Evolutionary conservation across 140 eudicot species (phyloP).

Genomic region (Cichorium intybus): DNA sequence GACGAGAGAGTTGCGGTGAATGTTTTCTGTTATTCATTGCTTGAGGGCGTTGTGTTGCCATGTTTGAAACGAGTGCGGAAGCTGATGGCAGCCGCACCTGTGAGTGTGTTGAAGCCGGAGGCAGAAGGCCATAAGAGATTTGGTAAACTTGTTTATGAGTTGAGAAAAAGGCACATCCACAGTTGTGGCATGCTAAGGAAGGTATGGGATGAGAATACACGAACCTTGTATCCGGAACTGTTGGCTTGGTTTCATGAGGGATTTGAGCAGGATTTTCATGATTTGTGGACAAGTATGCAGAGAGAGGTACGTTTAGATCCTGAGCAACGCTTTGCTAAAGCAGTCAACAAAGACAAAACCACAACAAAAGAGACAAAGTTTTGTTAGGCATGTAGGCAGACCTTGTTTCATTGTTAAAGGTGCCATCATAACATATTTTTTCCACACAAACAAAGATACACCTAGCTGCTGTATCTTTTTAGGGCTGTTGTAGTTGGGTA

Average conservation of each 20-base stretch:
- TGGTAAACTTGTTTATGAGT: conserved; percentile 62
- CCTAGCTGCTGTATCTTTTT: too few relatives aligned
- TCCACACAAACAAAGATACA: too few relatives aligned
- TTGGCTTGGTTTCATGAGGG: conserved; percentile 63
- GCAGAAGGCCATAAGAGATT: conserved; percentile 61
- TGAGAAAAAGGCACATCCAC: conserved; percentile 42
- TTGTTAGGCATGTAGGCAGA: too few relatives aligned
- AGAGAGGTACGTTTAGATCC: conserved; percentile 54
- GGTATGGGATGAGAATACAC: conserved; percentile 64
- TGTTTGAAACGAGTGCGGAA: conserved; percentile 47
- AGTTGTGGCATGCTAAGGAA: conserved; percentile 51
- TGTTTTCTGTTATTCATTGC: conserved; percentile 73
- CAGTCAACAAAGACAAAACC: conserved; percentile 29
- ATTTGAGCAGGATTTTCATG: conserved; percentile 41
- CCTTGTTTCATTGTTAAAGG: too few relatives aligned
- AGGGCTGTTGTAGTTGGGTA: too few relatives aligned
- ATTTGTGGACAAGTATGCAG: conserved; percentile 71
- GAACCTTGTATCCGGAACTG: conserved; percentile 42
- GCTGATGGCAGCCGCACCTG: conserved; percentile 55
- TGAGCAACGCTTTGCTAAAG: conserved; percentile 36
- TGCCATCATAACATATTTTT: too few relatives aligned
- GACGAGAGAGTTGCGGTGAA: conserved; percentile 47
- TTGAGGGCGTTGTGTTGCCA: conserved; percentile 72
- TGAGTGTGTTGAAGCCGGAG: conserved; percentile 60
- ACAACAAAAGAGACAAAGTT: too few relatives aligned